Percentiles rank a stretch among this genome's conserved stretches.
phyloP scores from a whole-genome alignment of 2,329 filamentous ascomycete species.

The Fusarium sp. region DNA sequence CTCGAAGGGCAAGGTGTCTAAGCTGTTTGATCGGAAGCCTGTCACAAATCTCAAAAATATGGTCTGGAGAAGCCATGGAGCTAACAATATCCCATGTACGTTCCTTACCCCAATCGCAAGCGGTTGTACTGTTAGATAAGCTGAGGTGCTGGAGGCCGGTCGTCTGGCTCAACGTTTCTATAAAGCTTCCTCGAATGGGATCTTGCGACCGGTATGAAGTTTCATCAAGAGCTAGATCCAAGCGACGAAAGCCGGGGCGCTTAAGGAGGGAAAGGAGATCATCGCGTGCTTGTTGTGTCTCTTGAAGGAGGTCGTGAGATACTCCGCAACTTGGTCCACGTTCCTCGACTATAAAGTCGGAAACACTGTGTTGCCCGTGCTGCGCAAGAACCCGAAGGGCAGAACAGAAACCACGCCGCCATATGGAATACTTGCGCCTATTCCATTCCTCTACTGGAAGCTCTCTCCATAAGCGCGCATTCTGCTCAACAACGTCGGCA shows the following conservation, averaged over 20 bases:
- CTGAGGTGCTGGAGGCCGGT: conserved; percentile 43
- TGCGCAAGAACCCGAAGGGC: conserved; percentile 47
- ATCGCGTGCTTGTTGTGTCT: background rate
- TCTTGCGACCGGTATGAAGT: too few relatives aligned
- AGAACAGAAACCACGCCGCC: conserved; percentile 51
- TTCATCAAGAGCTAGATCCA: background rate
- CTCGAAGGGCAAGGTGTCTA: conserved; percentile 51
- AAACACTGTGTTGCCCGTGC: conserved; percentile 44
- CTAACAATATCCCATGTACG: background rate
- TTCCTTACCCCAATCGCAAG: background rate
- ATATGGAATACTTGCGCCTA: conserved; percentile 16
- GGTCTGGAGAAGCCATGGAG: too few relatives aligned
- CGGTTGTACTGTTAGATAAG: conserved; percentile 14
- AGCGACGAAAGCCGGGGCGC: background rate
- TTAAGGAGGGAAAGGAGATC: background rate
- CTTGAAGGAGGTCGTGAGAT: background rate
- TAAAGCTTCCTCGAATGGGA: background rate
- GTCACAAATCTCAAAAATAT: conserved; percentile 38
- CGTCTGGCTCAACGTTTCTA: conserved; percentile 47
- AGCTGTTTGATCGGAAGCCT: conserved; percentile 52
- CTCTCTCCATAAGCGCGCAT: conserved; percentile 8
- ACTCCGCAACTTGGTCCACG: fast-evolving
- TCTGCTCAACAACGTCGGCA: background rate
- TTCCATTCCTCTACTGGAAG: background rate
- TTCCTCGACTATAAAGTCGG: conserved; percentile 11